Evolutionary conservation across 106 monocot genomes (phyloP), one percentile per base, ranked within the genome.

Genomic region (Iris macrosiphon): DNA sequence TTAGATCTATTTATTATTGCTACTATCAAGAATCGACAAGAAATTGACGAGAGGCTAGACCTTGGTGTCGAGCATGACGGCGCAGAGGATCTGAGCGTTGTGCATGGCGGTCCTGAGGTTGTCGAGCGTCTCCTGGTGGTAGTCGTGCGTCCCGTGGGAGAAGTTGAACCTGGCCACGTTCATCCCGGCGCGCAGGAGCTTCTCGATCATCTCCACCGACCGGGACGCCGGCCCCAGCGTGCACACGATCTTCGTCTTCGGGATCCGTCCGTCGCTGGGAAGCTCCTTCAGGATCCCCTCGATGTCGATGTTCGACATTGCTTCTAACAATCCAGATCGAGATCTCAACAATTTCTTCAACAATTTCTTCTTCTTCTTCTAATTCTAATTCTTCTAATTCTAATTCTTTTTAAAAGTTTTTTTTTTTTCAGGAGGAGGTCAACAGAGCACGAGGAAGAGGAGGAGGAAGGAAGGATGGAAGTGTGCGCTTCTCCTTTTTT

Each of bases 31-130:
- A n/a, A n/a, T n/a, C n/a, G n/a, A n/a, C n/a, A n/a, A n/a, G n/a
- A n/a, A n/a, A n/a, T n/a, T n/a, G n/a, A n/a, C n/a, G n/a, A n/a
- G n/a, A n/a, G n/a, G n/a, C n/a, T 37, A 62, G 31, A 84, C 84
- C 79, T 79, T 84, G n/a, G 84, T 84, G 63, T 84, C 84, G 17
- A 84, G 75, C 79, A 79, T 75, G 65, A 79, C 68, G 25, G 84
- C 79, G 67, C 84, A 84, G 12, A 84, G 60, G 60, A 75, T 79
- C 29, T 59, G 54, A 22, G 84, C 69, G 61, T 75, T 79, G 11
- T 69, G 54, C 79, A 84, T 79, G 28, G 84, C 79, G 21, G 44
- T 44, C 30, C 31, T 49, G 67, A 84, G 75, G 45, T 79, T 79
- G 12, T 84, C 63, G 7, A 84, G 78, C 2, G 84, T 84, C 70